Base-by-base conservation (phyloP, 2,329 filamentous ascomycete genomes). In the Salinomyces thailandicus region DNA sequence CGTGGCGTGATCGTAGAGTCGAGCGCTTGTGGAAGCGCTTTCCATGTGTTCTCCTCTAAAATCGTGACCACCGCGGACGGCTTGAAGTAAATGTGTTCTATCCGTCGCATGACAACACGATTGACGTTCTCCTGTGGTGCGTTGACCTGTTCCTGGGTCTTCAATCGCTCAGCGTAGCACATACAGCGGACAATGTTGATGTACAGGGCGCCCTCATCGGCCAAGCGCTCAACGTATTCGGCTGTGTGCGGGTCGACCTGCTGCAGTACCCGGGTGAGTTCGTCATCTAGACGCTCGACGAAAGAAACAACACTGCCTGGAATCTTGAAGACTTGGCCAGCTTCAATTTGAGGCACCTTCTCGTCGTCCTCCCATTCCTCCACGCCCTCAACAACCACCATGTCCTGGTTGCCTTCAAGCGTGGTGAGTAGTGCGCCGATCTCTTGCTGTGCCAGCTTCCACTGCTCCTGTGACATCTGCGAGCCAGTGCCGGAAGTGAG, bases 301-400 rank as follows among this genome's bases (percentile, higher is more conserved):
- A 89, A 93, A 0, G 91, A 96, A 31, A 95, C 85, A 43, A 96
- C 71, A 68, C 85, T 95, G 57, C 91, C 93, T 14, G 91, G 85
- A 39, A 98, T 76, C 68, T 82, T 87, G 72, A 94, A 83, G 58
- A 89, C 75, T 60, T 94, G 79, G 45, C 77, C 84, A 15, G 72
- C 62, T 39, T 74, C 75, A 49, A 89, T 69, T 19, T 72, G 71
- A 11, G 91, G 91, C 27, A 79, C 74, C 71, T 95, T 96, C 53
- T 98, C 93, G 50, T 98, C 93, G 55, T 98, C 91, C 51, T 98
- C 91, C 91, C 91, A 96, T 64, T 98, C 91, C 60, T 98, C 91
- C 15, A 85, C 91, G 49, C 76, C 79, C 66, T 98, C 91, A 12
- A 91, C 71, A 32, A 98, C 85, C 35, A 96, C 71, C 58, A 89